Base-by-base conservation (phyloP, 2,329 filamentous ascomycete species). In the Hypocrella siamensis region DNA sequence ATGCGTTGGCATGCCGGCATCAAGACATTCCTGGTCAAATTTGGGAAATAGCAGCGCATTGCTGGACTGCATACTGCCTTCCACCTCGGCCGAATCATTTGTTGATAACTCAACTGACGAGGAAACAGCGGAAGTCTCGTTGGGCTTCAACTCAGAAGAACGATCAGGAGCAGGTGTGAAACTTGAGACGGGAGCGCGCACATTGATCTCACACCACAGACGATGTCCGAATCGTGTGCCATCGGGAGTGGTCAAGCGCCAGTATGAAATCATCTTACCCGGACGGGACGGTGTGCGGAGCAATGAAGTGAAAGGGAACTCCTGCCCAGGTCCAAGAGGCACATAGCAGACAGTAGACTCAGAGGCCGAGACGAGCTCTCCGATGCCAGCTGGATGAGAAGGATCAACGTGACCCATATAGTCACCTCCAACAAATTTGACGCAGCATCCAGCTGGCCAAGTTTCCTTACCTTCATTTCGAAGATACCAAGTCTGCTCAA, bases 11-110 rank as follows among this genome's bases (percentile, higher is more conserved):
- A 80, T 70, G 58, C 84, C 93, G 15, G 78, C 67, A 28, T 73
- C 65, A 3, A 86, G 84, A 8, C 85, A 93, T 58, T 96, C 90
- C 60, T 92, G 93, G 45, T 93, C 85, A 25, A 96, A 70, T 55
- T 81, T 93, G 38, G 90, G 90, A 70, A 96, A 96, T 50, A 96
- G 86, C 85, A 96, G 94, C 46, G 76, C 74, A 56, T 77, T 82
- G 33, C 38, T 42, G 18, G 49, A 41, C 21, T 17, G 8, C 16
- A 43, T 30, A 21, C 26, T 40, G 33, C 44, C 42, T 33, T 57
- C 47, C 8, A 12, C 12, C 12, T 24, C 9, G 9, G 8, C 21
- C 9, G 21, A 8, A n/a, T 26, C 25, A 26, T 7, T 26, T 14
- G n/a, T 24, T 24, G 9, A 8, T 9, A 24, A 12, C 9, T 8